Evolutionary conservation across 2,329 filamentous ascomycete genomes (phyloP), one percentile per base, ranked within the genome.

Genomic region (Fusarium miscanthi): DNA sequence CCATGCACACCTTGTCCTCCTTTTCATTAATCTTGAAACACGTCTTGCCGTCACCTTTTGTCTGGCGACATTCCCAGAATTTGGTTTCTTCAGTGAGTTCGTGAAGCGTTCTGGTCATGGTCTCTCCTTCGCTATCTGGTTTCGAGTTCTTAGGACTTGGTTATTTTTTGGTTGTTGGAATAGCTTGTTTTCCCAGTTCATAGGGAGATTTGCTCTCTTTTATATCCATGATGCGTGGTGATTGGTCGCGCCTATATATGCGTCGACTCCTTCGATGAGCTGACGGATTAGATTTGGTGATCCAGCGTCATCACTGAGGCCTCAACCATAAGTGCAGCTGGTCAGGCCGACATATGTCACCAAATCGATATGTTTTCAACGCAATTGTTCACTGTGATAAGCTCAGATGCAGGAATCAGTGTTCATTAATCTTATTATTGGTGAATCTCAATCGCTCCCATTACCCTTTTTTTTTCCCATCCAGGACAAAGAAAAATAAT

Each of bases 91-190:
- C 25, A 2, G 21, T n/a, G 0, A 38, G 33, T 7, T 40, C 33
- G 13, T 53, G 7, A 0, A 27, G 13, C 12, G 8, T 27, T 7
- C 14, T 33, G 2, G 49, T 12, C 49, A 53, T 53, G 3, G 14
- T 10, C 27, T 14, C 23, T 6, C 38, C 4, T n/a, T 13, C 8
- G 8, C 25, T 6, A 30, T 1, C 6, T 43, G 3, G 1, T 33
- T 17, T 2, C 12, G 1, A 6, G 5, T 0, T 17, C 3, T 19
- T 11, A 3, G 8, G 16, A 6, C 21, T 1, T 27, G 0, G 6
- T 17, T 27, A 8, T 6, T 6, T 12, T 37, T 1, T 19, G 8
- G 4, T 8, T 19, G 3, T 6, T 2, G 12, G 4, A 35, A 5
- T 21, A 9, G 23, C 6, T 38, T 21, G 23, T 27, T 37, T 9